Evolutionary conservation across 345 rosid species (phyloP).

Genomic region (Orychophragmus violaceus): DNA sequence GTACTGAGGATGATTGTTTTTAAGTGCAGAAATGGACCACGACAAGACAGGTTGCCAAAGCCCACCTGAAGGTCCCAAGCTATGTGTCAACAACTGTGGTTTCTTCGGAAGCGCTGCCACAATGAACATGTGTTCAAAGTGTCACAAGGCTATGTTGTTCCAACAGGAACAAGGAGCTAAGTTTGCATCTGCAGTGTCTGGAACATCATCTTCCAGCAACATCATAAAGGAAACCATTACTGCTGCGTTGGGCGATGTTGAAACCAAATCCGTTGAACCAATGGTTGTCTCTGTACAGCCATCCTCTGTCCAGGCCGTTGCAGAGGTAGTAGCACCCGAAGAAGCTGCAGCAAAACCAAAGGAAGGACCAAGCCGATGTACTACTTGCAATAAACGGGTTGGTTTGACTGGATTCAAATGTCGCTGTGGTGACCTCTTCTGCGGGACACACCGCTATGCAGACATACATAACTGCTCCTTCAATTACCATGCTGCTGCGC

Average conservation of each 20-base stretch:
- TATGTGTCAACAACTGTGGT: slow-evolving; percentile 81
- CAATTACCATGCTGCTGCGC: slow-evolving; percentile 68
- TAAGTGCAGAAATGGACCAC: slow-evolving; percentile 59
- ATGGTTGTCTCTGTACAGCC: slow-evolving; percentile 34
- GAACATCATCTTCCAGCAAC: slow-evolving; percentile 44
- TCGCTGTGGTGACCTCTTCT: slow-evolving; percentile 71
- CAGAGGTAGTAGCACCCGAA: slow-evolving; percentile 31
- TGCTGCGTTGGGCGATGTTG: slow-evolving; percentile 39
- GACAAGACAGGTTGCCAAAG: slow-evolving; percentile 93
- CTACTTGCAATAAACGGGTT: slow-evolving; percentile 67
- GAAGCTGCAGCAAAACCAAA: slow-evolving; percentile 47
- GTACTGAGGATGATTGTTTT: neutral
- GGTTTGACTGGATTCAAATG: slow-evolving; percentile 82
- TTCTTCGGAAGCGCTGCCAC: slow-evolving; percentile 91
- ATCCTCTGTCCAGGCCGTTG: slow-evolving; percentile 26
- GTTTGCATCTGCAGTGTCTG: slow-evolving; percentile 66
- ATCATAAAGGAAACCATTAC: slow-evolving; percentile 38
- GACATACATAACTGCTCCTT: slow-evolving; percentile 76
- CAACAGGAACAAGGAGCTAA: slow-evolving; percentile 67
- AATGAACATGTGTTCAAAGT: slow-evolving; percentile 94
- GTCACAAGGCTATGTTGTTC: slow-evolving; percentile 68
- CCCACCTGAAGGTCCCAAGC: slow-evolving; percentile 69
- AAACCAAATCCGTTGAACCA: slow-evolving; percentile 37
- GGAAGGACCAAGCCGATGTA: slow-evolving; percentile 76
- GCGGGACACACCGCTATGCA: slow-evolving; percentile 78